Conservation (phyloP, 116 monocot species). For the Dioscorea cayenensis region DNA sequence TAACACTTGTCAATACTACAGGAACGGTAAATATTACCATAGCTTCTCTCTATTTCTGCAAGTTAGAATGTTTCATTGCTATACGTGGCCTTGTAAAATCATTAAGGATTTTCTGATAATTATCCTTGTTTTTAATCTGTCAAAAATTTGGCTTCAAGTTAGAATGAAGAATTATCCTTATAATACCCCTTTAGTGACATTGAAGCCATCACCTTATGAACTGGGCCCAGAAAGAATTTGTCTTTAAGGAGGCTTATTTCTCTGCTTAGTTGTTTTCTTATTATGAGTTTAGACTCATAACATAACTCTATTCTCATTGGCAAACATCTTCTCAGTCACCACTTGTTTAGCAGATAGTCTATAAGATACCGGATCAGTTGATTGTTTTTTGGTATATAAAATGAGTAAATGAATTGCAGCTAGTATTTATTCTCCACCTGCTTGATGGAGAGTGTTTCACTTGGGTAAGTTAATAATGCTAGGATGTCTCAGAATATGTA, state of each 20-base stretch:
- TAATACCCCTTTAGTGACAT: too few relatives aligned
- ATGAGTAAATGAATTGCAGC: neutral
- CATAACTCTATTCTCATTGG: too few relatives aligned
- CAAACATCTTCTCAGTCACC: too few relatives aligned
- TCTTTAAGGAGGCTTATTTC: too few relatives aligned
- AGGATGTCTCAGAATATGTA: neutral
- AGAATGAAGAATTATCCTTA: too few relatives aligned
- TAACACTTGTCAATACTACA: conserved; percentile 69
- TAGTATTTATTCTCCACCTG: neutral
- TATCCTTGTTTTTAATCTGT: neutral
- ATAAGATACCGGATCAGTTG: too few relatives aligned
- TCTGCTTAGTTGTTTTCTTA: too few relatives aligned
- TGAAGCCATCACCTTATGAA: too few relatives aligned
- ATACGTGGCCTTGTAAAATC: neutral
- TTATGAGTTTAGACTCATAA: too few relatives aligned
- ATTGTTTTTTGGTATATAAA: neutral
- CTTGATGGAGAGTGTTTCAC: neutral
- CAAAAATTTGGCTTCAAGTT: neutral
- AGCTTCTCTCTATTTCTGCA: conserved; percentile 1
- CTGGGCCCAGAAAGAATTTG: too few relatives aligned
- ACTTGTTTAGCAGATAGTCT: too few relatives aligned
- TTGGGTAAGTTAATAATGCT: neutral
- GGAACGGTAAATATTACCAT: conserved; percentile 55
- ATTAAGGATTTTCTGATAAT: too few relatives aligned
- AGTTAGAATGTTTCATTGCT: neutral